Conservation (phyloP, 768 basidiomycete species). For the Vishniacozyma victoriae region DNA sequence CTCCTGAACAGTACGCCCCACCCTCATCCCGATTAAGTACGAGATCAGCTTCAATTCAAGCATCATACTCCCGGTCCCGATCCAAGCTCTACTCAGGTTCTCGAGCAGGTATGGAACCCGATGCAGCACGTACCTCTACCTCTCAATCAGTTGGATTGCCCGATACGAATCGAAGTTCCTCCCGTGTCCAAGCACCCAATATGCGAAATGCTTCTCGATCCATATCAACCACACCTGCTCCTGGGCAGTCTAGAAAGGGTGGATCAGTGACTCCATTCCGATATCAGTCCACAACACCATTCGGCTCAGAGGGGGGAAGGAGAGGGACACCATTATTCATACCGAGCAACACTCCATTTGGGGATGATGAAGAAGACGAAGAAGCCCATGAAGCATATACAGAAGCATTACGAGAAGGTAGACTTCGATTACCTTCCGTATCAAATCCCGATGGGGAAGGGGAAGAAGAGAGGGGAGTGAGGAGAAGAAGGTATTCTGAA, state of each 20-base stretch:
- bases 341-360: conserved; percentile 36
- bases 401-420: conserved; percentile 28
- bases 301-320: conserved; percentile 12
- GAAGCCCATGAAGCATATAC: conserved; percentile 38
- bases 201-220: conserved; percentile 35
- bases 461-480: conserved; percentile 7
- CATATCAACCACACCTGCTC: conserved; percentile 25
- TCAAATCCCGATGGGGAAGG: conserved; percentile 22
- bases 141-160: conserved; percentile 14
- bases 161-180: conserved; percentile 1
- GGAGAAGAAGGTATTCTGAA: conserved; percentile 5
- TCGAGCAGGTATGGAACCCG: background rate
- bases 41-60: conserved; percentile 35
- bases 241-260: conserved; percentile 37
- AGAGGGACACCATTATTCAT: conserved; percentile 37
- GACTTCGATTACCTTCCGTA: conserved; percentile 26
- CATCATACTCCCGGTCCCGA: conserved; percentile 33
- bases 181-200: conserved; percentile 9
- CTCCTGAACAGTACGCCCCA: conserved; percentile 28
- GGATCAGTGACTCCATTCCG: background rate
- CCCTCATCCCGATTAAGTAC: conserved; percentile 36
- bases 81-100: conserved; percentile 16
- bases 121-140: conserved; percentile 20
- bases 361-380: conserved; percentile 41
- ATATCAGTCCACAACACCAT: conserved; percentile 13